phyloP scores from a whole-genome alignment of 179 eudicot genomes.

The Corrigiola litoralis region DNA sequence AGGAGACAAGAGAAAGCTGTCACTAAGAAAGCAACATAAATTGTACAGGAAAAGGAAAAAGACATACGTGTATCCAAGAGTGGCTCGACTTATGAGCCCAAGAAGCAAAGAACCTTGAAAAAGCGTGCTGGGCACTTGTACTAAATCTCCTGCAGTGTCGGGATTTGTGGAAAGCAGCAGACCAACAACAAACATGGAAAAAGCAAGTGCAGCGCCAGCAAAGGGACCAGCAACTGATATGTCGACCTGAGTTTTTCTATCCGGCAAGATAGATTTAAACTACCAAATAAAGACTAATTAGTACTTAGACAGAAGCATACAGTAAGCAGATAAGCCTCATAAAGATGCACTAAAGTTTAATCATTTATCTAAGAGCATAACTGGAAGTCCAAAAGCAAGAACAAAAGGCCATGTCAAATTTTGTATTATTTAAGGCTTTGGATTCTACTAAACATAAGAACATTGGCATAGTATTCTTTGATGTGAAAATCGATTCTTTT shows the following conservation, averaged over 20 bases:
- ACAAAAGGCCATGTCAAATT: not conserved
- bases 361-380: not conserved
- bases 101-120: conserved; percentile 98
- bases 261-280: conserved; percentile 97
- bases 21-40: not conserved
- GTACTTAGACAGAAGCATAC: conserved; percentile 7
- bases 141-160: conserved; percentile 64
- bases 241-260: conserved; percentile 81
- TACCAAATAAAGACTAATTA: conserved; percentile 23
- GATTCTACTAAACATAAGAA: not conserved
- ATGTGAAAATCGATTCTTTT: no score
- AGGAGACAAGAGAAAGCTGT: not conserved
- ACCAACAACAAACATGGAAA: conserved; percentile 87
- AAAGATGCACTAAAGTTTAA: not conserved
- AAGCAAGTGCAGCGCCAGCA: conserved; percentile 85
- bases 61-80: conserved; percentile 89
- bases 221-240: conserved; percentile 87
- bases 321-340: not conserved
- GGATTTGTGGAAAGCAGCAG: conserved; percentile 78
- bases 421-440: not conserved
- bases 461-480: no score
- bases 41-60: conserved; percentile 16
- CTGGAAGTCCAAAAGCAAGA: not conserved
- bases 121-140: conserved; percentile 85
- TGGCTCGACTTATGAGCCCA: conserved; percentile 84